Conservation (phyloP, 306 rosid species). For the Trichosanthes cucumerina region DNA sequence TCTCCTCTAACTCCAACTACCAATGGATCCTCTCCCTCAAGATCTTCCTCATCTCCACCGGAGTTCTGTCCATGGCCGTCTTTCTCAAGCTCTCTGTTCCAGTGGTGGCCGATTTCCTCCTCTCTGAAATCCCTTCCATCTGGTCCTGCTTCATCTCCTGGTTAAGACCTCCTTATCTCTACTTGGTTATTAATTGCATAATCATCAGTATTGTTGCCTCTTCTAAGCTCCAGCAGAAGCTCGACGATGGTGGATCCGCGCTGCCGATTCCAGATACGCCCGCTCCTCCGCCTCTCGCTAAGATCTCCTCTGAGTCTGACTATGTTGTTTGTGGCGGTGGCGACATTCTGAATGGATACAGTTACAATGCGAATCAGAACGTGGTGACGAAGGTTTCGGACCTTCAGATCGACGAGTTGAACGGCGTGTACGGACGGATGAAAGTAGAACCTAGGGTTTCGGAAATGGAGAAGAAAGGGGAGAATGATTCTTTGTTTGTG, state of each 20-base stretch:
- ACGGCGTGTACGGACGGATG: not conserved
- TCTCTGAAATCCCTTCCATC: conserved; percentile 48
- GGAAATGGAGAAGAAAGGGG: conserved; percentile 12
- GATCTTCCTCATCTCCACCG: conserved; percentile 40
- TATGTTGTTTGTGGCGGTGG: not conserved
- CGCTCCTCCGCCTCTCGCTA: conserved; percentile 4
- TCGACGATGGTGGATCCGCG: not conserved
- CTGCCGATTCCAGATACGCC: not conserved
- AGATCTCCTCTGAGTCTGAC: conserved; percentile 10
- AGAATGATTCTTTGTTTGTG: not conserved
- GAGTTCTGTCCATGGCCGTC: conserved; percentile 48
- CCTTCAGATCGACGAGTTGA: not conserved
- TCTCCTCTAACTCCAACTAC: conserved; percentile 14
- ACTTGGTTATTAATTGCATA: conserved; percentile 62
- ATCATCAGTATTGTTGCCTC: conserved; percentile 79
- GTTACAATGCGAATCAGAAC: conserved; percentile 15
- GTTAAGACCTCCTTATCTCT: conserved; percentile 76
- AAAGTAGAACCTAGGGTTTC: not conserved
- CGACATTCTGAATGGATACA: conserved; percentile 10
- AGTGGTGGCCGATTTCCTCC: conserved; percentile 30
- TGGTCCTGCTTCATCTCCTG: conserved; percentile 44
- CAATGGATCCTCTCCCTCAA: conserved; percentile 35
- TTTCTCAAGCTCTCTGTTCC: conserved; percentile 58
- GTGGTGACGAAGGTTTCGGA: conserved; percentile 4
- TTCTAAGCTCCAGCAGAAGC: conserved; percentile 42